A percentile compares a stretch with the other conserved stretches of the same genome.
These are phyloP conservation scores for Penicilliopsis zonata DNA, from an alignment of 495 filamentous ascomycete species.

Conservation along the genomic window DNA sequence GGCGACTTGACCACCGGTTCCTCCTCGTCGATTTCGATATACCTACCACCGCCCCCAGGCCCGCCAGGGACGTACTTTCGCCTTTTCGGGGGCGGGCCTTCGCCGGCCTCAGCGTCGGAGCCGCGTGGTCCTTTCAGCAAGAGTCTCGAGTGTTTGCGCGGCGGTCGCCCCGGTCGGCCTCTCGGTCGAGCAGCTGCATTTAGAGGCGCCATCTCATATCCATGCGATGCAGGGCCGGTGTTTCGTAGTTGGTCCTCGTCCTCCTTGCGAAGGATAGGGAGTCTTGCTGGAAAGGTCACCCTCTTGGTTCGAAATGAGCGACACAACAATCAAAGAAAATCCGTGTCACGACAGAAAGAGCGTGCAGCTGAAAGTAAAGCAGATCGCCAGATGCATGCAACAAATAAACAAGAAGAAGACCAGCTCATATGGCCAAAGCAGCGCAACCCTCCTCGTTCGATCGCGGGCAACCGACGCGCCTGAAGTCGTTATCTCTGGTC, in stretches of 20 bases:
- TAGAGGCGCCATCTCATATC: conserved; percentile 31
- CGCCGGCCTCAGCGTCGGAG: conserved; percentile 20
- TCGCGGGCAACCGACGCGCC: no score
- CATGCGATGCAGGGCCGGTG: no score
- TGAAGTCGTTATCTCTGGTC: not conserved
- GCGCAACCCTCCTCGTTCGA: not conserved
- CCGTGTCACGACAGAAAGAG: no score
- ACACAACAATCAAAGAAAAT: no score
- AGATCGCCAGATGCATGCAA: no score
- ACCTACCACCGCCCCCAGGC: conserved; percentile 68
- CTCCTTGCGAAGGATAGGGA: no score
- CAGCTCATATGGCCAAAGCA: not conserved
- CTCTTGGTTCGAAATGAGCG: no score
- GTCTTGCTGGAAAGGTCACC: no score
- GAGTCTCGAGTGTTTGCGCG: conserved; percentile 20
- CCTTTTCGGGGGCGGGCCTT: conserved; percentile 39
- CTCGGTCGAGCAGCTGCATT: conserved; percentile 8
- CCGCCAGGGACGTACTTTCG: conserved; percentile 65
- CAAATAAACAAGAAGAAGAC: no score
- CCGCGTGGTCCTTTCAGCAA: conserved; percentile 21
- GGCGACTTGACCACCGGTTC: conserved; percentile 9
- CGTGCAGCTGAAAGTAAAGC: no score
- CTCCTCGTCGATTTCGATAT: conserved; percentile 51
- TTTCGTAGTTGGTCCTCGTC: no score
- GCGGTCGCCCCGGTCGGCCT: conserved; percentile 17